Conservation (phyloP, 169 alveolate genomes). For the Cryptosporidium canis region DNA sequence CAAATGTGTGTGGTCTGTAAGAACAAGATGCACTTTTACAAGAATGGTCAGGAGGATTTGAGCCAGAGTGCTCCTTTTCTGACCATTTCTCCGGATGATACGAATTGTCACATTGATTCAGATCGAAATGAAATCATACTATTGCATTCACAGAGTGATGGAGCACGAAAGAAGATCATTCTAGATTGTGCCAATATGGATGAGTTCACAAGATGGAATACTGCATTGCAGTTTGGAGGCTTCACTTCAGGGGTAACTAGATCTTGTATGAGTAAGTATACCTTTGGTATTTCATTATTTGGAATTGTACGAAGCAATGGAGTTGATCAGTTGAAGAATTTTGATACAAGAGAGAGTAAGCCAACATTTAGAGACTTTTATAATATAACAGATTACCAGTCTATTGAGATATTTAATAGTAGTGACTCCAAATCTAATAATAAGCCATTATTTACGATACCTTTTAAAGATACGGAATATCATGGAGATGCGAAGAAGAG, state of each 20-base stretch:
- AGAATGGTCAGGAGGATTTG: not conserved
- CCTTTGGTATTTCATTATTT: slow-evolving; percentile 55
- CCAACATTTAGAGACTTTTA: slow-evolving; percentile 61
- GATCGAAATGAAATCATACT: slow-evolving; percentile 58
- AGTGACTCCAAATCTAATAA: not conserved
- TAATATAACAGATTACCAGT: slow-evolving; percentile 59
- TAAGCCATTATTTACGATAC: slow-evolving; percentile 48
- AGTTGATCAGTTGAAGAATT: not conserved
- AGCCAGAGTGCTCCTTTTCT: not conserved
- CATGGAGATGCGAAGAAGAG: slow-evolving; percentile 51
- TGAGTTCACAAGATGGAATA: slow-evolving; percentile 60
- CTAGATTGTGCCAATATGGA: slow-evolving; percentile 70
- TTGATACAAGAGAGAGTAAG: slow-evolving; percentile 45
- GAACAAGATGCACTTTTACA: slow-evolving; percentile 50
- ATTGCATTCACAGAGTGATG: slow-evolving; percentile 44
- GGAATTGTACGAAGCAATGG: slow-evolving; percentile 22
- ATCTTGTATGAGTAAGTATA: slow-evolving; percentile 70
- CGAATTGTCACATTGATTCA: slow-evolving; percentile 53
- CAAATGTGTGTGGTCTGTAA: slow-evolving; percentile 71
- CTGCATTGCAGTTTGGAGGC: slow-evolving; percentile 56
- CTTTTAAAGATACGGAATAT: slow-evolving; percentile 71
- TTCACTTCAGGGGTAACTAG: slow-evolving; percentile 19
- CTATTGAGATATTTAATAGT: slow-evolving; percentile 46
- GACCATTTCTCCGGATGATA: slow-evolving; percentile 69
- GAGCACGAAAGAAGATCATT: slow-evolving; percentile 11